phyloP scores from a whole-genome alignment of 1,139 yeast species.

The Candida sp. region DNA sequence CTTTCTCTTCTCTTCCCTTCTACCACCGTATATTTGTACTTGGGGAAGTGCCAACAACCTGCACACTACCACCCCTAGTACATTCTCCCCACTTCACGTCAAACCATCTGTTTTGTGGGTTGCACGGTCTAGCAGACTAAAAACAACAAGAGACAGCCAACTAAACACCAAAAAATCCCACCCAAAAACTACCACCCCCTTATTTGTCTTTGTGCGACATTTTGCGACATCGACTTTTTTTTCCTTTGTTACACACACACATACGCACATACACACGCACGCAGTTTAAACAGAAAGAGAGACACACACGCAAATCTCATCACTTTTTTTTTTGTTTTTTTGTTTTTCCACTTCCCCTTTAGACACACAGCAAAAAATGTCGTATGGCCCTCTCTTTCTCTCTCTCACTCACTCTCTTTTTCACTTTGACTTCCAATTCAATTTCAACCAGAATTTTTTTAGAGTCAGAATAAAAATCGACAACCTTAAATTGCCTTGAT shows the following conservation, averaged over 20 bases:
- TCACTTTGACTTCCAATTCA: background rate
- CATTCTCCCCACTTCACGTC: too few relatives aligned
- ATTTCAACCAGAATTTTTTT: background rate
- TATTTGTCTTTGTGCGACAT: constrained; percentile 1
- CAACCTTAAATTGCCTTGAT: background rate
- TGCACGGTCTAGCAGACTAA: too few relatives aligned
- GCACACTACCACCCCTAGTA: too few relatives aligned
- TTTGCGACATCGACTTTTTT: background rate
- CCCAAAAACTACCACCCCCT: constrained; percentile 1
- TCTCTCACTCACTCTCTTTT: constrained; percentile 1
- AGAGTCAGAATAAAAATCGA: background rate
- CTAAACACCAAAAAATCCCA: too few relatives aligned
- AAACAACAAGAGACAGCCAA: too few relatives aligned
- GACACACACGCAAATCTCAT: background rate
- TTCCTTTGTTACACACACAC: background rate
- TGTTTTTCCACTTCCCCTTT: background rate
- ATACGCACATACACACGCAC: background rate
- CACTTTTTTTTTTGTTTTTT: background rate
- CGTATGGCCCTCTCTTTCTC: background rate
- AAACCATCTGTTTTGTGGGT: too few relatives aligned
- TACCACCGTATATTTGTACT: too few relatives aligned
- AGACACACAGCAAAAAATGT: background rate
- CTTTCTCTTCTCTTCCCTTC: background rate
- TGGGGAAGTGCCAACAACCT: too few relatives aligned
- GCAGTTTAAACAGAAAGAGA: background rate